phyloP scores from a whole-genome alignment of 139 green algal genomes.

The Chlamydomonas sphaeroides region DNA sequence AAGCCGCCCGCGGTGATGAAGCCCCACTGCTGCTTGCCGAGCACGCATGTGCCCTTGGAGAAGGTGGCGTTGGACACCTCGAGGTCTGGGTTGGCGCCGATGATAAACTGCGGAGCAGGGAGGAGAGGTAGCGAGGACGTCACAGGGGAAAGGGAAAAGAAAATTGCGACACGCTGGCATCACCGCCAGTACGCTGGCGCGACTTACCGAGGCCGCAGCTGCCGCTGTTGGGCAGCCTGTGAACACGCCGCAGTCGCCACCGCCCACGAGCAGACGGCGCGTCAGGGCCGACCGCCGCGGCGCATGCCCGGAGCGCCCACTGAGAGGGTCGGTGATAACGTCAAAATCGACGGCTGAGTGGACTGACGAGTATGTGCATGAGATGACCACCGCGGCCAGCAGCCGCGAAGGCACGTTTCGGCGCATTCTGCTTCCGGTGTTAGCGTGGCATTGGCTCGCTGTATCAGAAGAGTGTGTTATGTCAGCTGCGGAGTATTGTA shows the following conservation, averaged over 20 bases:
- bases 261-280: not conserved
- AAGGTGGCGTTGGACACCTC: not conserved
- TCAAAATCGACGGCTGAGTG: no score
- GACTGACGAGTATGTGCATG: no score
- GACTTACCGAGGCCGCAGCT: not conserved
- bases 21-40: slow-evolving; percentile 9
- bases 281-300: no score
- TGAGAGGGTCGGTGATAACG: not conserved
- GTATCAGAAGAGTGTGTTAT: no score
- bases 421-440: no score
- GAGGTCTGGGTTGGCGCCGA: slow-evolving; percentile 13
- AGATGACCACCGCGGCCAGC: no score
- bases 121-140: no score
- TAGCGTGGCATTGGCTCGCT: no score
- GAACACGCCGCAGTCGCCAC: not conserved
- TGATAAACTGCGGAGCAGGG: slow-evolving; percentile 1
- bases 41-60: slow-evolving; percentile 6
- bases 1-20: not conserved
- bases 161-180: not conserved
- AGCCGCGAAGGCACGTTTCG: no score
- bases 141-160: not conserved
- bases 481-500: no score
- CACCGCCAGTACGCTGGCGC: no score
- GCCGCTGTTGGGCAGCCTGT: not conserved
- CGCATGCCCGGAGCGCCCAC: not conserved